Evolutionary conservation across 108 stramenopile genomes (phyloP).

Genomic region (Nannochloropsis oceanica): DNA sequence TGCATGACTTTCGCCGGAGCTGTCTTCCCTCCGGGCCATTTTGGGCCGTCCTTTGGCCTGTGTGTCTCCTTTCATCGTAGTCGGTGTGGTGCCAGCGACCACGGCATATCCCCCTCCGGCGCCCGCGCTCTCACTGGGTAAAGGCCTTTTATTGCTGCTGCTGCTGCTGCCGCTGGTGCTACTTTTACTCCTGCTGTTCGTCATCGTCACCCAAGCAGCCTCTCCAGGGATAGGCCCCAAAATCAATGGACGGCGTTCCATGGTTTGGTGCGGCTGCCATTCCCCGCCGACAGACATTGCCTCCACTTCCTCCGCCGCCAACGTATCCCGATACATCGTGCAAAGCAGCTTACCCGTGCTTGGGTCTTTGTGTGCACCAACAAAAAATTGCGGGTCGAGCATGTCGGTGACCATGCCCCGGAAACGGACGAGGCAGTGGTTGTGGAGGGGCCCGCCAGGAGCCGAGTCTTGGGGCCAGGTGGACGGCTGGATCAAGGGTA

Average conservation of each 20-base stretch:
- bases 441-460: not conserved
- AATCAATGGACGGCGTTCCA: not conserved
- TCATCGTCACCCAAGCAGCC: not conserved
- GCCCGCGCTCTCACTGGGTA: not conserved
- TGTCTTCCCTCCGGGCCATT: not conserved
- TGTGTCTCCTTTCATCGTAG: not conserved
- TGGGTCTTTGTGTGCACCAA: not conserved
- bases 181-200: no score
- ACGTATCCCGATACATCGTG: not conserved
- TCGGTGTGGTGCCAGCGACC: not conserved
- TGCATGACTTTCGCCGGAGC: not conserved
- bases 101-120: not conserved
- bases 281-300: not conserved
- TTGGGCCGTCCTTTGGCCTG: not conserved
- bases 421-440: not conserved
- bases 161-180: no score
- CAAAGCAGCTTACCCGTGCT: not conserved
- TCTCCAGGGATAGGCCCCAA: not conserved
- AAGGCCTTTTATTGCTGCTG: no score
- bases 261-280: not conserved
- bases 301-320: not conserved
- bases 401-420: not conserved
- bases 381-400: not conserved
- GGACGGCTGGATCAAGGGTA: not conserved
- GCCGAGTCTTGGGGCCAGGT: not conserved